Conservation (phyloP, 345 rosid species). For the Carallia pectinifolia region DNA sequence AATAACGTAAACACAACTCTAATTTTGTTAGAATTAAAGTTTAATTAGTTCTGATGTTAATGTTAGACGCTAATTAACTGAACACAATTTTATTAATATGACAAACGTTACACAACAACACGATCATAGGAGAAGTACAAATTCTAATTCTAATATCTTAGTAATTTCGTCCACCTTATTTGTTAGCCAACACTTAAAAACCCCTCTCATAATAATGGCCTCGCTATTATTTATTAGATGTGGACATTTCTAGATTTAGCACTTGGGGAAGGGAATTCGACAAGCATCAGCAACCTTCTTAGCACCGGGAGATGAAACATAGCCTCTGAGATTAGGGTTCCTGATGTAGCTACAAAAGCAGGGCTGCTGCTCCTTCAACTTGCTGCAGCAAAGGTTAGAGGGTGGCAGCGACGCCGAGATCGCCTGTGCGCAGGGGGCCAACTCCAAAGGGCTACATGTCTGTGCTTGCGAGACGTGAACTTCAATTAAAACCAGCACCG, state of each 20-base stretch:
- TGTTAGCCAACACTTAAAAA: too few species aligned
- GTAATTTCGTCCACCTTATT: too few species aligned
- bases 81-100: too few species aligned
- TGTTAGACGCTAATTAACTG: too few species aligned
- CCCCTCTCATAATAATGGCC: too few species aligned
- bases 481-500: slow-evolving; percentile 10
- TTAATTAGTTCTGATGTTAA: too few species aligned
- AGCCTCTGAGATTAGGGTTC: slow-evolving; percentile 43
- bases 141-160: too few species aligned
- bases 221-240: not conserved
- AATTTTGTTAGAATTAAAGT: too few species aligned
- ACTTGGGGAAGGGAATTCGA: slow-evolving; percentile 48
- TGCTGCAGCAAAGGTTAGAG: slow-evolving; percentile 47
- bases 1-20: too few species aligned
- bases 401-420: slow-evolving; percentile 36
- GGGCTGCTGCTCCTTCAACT: slow-evolving; percentile 53
- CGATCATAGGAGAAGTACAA: too few species aligned
- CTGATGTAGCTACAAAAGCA: slow-evolving; percentile 62
- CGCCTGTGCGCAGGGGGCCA: slow-evolving; percentile 50
- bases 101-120: too few species aligned
- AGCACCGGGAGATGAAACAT: slow-evolving; percentile 47
- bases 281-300: slow-evolving; percentile 40
- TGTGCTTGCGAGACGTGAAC: slow-evolving; percentile 35
- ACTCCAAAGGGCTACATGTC: slow-evolving; percentile 45
- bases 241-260: slow-evolving; percentile 15